phyloP scores from a whole-genome alignment of 257 asterid genomes.

The Scutellaria barbata region DNA sequence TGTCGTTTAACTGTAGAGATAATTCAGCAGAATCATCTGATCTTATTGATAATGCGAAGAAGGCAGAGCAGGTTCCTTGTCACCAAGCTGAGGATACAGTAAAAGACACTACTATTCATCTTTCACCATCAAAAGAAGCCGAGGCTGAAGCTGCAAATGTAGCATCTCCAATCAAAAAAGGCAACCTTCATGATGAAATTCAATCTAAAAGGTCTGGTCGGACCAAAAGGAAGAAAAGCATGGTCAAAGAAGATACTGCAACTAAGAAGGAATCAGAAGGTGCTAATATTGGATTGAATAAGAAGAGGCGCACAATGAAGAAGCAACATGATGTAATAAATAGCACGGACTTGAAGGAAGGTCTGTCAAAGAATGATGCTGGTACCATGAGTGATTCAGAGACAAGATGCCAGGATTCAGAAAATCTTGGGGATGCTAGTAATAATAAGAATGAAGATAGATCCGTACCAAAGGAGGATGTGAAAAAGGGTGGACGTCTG shows the following conservation, averaged over 20 bases:
- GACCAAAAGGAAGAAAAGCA: conserved; percentile 17
- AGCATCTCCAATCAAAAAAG: conserved; percentile 9
- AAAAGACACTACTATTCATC: conserved; percentile 33
- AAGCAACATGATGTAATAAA: not conserved
- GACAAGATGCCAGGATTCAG: conserved; percentile 1
- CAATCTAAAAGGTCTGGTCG: conserved; percentile 5
- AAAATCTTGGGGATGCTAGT: conserved; percentile 1
- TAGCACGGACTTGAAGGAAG: not conserved
- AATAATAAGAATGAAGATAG: conserved; percentile 10
- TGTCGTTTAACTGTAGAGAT: not conserved
- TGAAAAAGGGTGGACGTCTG: not conserved
- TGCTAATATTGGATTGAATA: conserved; percentile 4
- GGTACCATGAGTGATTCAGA: conserved; percentile 16
- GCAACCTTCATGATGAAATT: not conserved
- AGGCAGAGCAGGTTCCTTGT: conserved; percentile 47
- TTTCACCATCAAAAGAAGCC: conserved; percentile 8
- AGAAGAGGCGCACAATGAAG: conserved; percentile 24
- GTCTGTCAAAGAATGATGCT: conserved; percentile 12
- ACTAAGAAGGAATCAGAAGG: conserved; percentile 12
- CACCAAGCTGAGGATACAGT: conserved; percentile 41
- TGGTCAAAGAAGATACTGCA: conserved; percentile 21
- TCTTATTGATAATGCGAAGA: conserved; percentile 5
- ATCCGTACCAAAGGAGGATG: conserved; percentile 8
- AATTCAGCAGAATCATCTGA: conserved; percentile 23
- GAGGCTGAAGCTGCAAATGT: conserved; percentile 1